Conservation (phyloP, 1,284 basidiomycete genomes). For the Lentinula novae-zelandiae region DNA sequence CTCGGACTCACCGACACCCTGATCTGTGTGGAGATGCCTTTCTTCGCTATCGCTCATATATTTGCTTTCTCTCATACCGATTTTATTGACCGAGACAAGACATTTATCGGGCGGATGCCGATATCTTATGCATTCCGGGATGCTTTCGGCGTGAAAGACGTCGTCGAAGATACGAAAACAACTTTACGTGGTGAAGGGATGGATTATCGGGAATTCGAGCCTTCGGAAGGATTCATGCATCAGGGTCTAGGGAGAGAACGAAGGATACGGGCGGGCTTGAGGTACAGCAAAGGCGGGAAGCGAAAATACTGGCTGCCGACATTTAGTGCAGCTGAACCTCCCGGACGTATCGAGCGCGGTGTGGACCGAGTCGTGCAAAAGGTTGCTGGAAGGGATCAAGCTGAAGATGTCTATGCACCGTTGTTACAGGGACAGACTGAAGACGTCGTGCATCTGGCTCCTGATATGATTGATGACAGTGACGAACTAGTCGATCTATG, state of each 20-base stretch:
- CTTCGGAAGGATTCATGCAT: constrained; percentile 90
- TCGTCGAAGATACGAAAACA: constrained; percentile 80
- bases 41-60: constrained; percentile 93
- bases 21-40: constrained; percentile 96
- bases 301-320: constrained; percentile 86
- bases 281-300: constrained; percentile 87
- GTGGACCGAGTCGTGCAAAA: constrained; percentile 39
- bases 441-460: constrained; percentile 62
- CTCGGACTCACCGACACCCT: constrained; percentile 87
- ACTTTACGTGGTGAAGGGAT: constrained; percentile 89
- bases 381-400: constrained; percentile 44
- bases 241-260: constrained; percentile 79
- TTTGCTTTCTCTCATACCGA: constrained; percentile 86
- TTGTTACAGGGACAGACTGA: constrained; percentile 66
- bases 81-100: constrained; percentile 66
- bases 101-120: constrained; percentile 83
- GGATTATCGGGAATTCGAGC: constrained; percentile 94
- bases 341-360: constrained; percentile 36
- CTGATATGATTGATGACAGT: constrained; percentile 42
- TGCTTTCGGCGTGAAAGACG: constrained; percentile 83
- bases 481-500: constrained; percentile 37
- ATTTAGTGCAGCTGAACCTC: constrained; percentile 34
- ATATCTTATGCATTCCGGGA: constrained; percentile 86
- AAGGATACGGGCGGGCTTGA: constrained; percentile 83
- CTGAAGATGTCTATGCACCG: constrained; percentile 72